These are phyloP conservation scores for Penstemon barbatus DNA, from an alignment of 257 asterid species.

Conservation along the genomic window DNA sequence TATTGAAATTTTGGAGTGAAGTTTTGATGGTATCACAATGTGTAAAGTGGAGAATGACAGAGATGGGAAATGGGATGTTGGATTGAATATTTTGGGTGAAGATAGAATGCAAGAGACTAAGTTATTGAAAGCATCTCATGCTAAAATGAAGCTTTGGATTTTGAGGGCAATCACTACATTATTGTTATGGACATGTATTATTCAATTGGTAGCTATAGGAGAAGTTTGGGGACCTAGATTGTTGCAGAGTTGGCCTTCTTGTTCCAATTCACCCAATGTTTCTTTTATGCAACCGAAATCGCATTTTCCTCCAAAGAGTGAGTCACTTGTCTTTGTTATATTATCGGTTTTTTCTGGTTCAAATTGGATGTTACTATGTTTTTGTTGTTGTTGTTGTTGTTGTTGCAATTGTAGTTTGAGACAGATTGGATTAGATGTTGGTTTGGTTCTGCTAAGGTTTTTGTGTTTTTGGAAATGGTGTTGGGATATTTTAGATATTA, in stretches of 20 bases:
- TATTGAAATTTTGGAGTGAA: conserved; percentile 19
- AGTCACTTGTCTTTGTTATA: conserved; percentile 16
- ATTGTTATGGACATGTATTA: conserved; percentile 51
- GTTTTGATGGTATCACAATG: conserved; percentile 26
- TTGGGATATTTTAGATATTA: neutral
- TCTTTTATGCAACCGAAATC: conserved; percentile 25
- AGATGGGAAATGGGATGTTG: conserved; percentile 24
- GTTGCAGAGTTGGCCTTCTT: conserved; percentile 54
- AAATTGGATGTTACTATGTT: conserved; percentile 10
- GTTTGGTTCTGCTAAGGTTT: conserved; percentile 15
- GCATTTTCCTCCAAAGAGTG: conserved; percentile 50
- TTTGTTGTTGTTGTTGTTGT: conserved; percentile 17
- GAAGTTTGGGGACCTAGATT: conserved; percentile 57
- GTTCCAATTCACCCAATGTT: conserved; percentile 29
- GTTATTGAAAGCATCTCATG: conserved; percentile 36
- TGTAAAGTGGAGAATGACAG: conserved; percentile 30
- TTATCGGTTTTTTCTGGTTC: conserved; percentile 19
- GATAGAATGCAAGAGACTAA: conserved; percentile 26
- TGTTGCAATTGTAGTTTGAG: conserved; percentile 7
- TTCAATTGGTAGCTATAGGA: conserved; percentile 54
- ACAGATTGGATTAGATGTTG: conserved; percentile 8
- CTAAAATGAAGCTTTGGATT: conserved; percentile 54
- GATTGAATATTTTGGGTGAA: conserved; percentile 32
- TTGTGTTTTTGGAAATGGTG: neutral
- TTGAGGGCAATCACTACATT: conserved; percentile 46